These are phyloP conservation scores for Trametes villosa DNA, from an alignment of 768 basidiomycete species.

Conservation along the genomic window DNA sequence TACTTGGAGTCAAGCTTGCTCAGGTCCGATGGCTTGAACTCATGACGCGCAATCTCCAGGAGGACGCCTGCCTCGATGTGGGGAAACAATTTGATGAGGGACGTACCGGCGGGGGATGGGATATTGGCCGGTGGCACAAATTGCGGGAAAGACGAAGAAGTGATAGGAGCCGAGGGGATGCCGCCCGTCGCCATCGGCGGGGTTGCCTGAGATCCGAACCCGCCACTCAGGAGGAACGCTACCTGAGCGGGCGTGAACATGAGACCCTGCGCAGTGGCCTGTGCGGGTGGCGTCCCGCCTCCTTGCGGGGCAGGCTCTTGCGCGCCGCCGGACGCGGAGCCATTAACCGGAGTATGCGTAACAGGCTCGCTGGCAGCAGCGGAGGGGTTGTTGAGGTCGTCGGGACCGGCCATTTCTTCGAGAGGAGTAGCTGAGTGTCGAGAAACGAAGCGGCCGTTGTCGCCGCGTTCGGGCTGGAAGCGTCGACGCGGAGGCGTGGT, in stretches of 20 bases:
- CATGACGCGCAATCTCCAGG: constrained; percentile 2
- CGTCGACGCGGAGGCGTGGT: background rate
- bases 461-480: background rate
- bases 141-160: background rate
- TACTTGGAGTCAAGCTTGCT: constrained; percentile 21
- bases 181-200: background rate
- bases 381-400: background rate
- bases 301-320: too few species aligned
- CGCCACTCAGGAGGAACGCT: background rate
- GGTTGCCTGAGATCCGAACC: too few species aligned
- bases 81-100: background rate
- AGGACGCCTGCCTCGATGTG: constrained; percentile 9
- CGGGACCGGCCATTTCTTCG: background rate
- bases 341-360: background rate
- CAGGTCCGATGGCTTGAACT: constrained; percentile 25
- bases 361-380: background rate
- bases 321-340: too few species aligned
- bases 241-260: background rate
- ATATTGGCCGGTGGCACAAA: background rate
- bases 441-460: background rate
- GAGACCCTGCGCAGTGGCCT: background rate
- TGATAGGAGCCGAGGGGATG: background rate
- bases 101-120: background rate
- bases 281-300: background rate
- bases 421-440: background rate